Evolutionary conservation across 768 basidiomycete species (phyloP).

Genomic region (Tylopilus felleus): DNA sequence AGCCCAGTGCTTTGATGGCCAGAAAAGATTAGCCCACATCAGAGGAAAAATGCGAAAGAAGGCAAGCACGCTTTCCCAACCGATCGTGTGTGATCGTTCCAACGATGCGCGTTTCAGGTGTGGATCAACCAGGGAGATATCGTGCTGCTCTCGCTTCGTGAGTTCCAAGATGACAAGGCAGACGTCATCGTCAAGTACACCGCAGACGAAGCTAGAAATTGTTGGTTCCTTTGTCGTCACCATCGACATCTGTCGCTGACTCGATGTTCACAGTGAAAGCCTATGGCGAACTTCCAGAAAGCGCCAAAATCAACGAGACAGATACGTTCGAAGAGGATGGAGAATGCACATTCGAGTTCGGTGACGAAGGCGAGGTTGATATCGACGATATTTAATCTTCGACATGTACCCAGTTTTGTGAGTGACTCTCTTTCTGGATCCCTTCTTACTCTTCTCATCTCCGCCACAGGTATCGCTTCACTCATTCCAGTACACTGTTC

Average conservation of each 20-base stretch:
- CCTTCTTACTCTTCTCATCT: constrained; percentile 1
- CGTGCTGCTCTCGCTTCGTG: constrained; percentile 88
- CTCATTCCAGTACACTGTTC: constrained; percentile 10
- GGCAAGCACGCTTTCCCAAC: constrained; percentile 43
- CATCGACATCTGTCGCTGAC: constrained; percentile 9
- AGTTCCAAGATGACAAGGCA: constrained; percentile 99
- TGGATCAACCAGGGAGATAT: constrained; percentile 99
- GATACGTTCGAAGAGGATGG: constrained; percentile 89
- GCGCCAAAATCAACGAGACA: constrained; percentile 96
- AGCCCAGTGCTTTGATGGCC: constrained; percentile 96
- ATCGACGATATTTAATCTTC: constrained; percentile 77
- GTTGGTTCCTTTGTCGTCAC: constrained; percentile 36
- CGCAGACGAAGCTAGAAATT: constrained; percentile 86
- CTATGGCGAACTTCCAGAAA: constrained; percentile 95
- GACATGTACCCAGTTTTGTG: constrained; percentile 18
- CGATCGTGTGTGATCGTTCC: neutral
- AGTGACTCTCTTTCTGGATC: neutral
- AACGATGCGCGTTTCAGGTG: constrained; percentile 51
- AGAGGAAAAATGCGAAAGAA: constrained; percentile 99
- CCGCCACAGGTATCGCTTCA: constrained; percentile 9
- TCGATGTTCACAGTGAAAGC: constrained; percentile 67
- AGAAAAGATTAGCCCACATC: constrained; percentile 96
- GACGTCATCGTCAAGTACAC: constrained; percentile 99
- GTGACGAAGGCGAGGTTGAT: constrained; percentile 84
- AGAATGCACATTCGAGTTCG: constrained; percentile 88